phyloP scores from a whole-genome alignment of 129 eudicot species.

The Centaurea solstitialis region DNA sequence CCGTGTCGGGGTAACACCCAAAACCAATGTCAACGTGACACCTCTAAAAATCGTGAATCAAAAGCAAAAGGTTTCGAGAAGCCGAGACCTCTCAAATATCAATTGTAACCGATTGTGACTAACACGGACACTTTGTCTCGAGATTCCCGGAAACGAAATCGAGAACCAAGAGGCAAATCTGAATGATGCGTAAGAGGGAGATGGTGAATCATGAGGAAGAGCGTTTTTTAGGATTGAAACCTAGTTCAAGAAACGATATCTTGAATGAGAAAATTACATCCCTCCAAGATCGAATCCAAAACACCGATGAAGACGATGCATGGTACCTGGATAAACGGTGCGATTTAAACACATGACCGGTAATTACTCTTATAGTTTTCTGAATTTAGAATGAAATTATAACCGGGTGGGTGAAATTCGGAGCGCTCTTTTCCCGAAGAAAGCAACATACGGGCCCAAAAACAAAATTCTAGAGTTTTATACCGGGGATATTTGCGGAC shows the following conservation, averaged over 20 bases:
- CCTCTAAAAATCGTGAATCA: no score
- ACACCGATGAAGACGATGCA: neutral
- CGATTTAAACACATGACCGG: conserved; percentile 1
- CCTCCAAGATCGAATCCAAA: neutral
- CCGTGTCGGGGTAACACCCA: neutral
- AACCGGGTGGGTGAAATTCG: no score
- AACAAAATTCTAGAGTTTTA: no score
- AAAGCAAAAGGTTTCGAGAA: no score
- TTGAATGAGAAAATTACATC: neutral
- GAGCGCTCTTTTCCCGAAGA: no score
- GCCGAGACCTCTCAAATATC: neutral
- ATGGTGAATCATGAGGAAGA: neutral
- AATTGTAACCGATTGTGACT: neutral
- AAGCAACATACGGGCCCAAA: no score
- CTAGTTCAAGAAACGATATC: neutral
- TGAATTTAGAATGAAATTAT: no score
- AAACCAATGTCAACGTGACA: neutral
- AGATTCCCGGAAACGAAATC: no score
- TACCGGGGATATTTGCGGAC: no score
- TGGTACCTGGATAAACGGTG: neutral
- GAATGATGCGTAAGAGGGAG: neutral
- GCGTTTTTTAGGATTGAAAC: neutral
- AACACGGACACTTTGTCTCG: neutral
- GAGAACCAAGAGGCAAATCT: neutral
- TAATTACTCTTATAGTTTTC: neutral